Base-by-base conservation (phyloP, 768 basidiomycete species). In the Tricholoma sp. region DNA sequence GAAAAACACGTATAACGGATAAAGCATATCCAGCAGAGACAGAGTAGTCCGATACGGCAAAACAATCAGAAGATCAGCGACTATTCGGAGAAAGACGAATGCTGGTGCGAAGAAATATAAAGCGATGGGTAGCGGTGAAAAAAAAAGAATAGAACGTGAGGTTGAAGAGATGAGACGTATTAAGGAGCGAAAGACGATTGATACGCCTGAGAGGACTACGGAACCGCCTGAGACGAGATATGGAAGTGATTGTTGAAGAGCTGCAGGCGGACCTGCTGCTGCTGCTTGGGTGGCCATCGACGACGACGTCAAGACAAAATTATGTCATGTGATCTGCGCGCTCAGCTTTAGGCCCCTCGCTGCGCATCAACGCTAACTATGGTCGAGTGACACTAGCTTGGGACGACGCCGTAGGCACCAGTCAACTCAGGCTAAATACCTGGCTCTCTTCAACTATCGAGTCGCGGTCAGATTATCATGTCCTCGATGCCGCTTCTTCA, bases 1-100 rank as follows among this genome's bases (percentile, higher is more conserved):
- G 37, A 72, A 75, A 57, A 85, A 77, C 12, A 83, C 75, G 59
- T 85, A 85, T 33, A 84, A 51, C 0, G 84, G 84, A 48, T 80
- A 82, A 1, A 84, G 51, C 9, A 74, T 72, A 6, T 77, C 73
- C 15, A 77, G 64, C 28, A 79, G 54, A 63, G 71, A 76, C 6
- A 67, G 50, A 18, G 69, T 58, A 34, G 77, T 63, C 11, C 63
- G 59, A 60, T 77, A 79, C 0, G 86, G 86, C 18, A 73, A 70
- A 59, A 71, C 66, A 2, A 87, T 39, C 54, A 79, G 69, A 20
- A 77, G 37, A 47, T 78, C 72, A 20, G 76, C 56, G 6, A 74
- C 17, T 24, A 83, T 63, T 11, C 78, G 64, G 32, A 72, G 32
- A 57, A 80, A 68, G 50, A 80, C 68, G 31, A 73, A 63, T 50